A percentile compares a stretch with the other conserved stretches of the same genome.
Conservation (phyloP, 2,329 filamentous ascomycete genomes). For the Drechslerella coelobrocha region DNA sequence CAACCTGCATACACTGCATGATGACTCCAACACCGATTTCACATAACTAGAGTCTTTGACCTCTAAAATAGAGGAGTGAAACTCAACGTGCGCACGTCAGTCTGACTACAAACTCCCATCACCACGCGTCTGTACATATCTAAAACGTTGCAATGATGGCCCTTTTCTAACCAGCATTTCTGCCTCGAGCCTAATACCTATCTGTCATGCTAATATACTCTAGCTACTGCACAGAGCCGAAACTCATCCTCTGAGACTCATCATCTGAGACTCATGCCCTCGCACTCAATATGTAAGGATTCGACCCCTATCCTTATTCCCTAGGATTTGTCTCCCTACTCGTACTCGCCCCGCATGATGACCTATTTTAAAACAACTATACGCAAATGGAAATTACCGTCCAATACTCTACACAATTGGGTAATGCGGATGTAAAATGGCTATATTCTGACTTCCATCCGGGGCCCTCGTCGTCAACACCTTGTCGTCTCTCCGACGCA, state of each 20-base stretch:
- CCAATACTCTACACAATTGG: conserved; percentile 70
- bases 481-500: neutral
- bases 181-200: too few relatives aligned
- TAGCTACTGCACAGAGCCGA: too few relatives aligned
- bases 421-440: conserved; percentile 82
- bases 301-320: too few relatives aligned
- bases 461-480: conserved; percentile 49
- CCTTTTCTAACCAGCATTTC: too few relatives aligned
- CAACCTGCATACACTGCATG: conserved; percentile 62
- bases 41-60: conserved; percentile 99
- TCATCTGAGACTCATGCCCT: too few relatives aligned
- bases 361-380: conserved; percentile 65
- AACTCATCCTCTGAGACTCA: too few relatives aligned
- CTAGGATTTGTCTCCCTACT: conserved; percentile 58
- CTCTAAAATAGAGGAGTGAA: conserved; percentile 73
- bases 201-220: too few relatives aligned
- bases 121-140: neutral
- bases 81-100: conserved; percentile 65
- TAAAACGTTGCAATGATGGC: too few relatives aligned
- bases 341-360: conserved; percentile 64
- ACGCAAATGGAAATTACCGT: conserved; percentile 93
- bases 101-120: conserved; percentile 50
- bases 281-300: too few relatives aligned
- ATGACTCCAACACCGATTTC: conserved; percentile 79
- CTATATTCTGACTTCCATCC: conserved; percentile 74